Conservation (phyloP, 257 asterid species). For the Rubia yunnanensis region DNA sequence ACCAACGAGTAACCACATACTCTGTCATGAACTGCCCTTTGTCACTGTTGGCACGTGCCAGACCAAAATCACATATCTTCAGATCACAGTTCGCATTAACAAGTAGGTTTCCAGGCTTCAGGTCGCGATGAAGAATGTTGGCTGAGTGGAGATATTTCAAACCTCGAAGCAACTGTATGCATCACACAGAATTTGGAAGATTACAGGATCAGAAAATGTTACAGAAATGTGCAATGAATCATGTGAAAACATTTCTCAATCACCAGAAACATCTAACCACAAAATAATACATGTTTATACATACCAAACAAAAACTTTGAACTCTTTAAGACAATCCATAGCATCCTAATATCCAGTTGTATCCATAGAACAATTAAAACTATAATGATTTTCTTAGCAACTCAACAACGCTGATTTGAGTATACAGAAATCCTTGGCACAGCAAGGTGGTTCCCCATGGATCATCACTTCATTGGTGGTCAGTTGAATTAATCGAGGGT, state of each 20-base stretch:
- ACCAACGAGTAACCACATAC: constrained; percentile 25
- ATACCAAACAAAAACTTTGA: neutral
- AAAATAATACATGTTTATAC: too few species aligned
- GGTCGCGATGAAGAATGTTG: constrained; percentile 20
- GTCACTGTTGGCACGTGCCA: constrained; percentile 21
- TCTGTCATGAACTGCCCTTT: constrained; percentile 27
- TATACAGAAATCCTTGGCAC: neutral
- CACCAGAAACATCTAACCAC: too few species aligned
- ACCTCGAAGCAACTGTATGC: constrained; percentile 22
- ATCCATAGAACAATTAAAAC: neutral
- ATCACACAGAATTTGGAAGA: neutral
- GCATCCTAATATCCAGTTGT: neutral
- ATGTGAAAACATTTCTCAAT: neutral
- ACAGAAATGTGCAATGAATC: neutral
- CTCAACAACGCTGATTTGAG: neutral
- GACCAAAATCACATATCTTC: constrained; percentile 23
- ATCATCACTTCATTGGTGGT: neutral
- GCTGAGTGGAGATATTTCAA: constrained; percentile 24
- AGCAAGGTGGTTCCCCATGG: neutral
- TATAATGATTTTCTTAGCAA: neutral
- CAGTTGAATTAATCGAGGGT: neutral
- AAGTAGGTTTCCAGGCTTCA: constrained; percentile 24
- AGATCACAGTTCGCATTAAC: constrained; percentile 23
- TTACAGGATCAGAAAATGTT: neutral
- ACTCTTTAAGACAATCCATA: neutral